Conservation (phyloP, 371 early-diverging fungal genomes). For the Globomyces sp. region DNA sequence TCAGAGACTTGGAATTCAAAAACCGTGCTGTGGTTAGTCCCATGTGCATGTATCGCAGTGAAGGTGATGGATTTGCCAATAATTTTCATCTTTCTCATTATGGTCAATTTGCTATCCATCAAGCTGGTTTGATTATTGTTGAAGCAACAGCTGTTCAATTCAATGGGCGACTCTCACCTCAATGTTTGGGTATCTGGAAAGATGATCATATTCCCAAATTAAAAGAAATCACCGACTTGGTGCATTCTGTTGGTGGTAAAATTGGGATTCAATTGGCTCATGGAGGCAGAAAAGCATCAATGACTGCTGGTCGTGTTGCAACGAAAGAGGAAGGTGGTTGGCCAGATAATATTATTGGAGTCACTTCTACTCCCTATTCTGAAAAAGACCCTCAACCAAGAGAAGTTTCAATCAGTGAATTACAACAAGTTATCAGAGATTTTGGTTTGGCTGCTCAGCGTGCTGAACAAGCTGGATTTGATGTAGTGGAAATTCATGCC, state of each 20-base stretch:
- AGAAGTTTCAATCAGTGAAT: conserved; percentile 64
- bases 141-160: conserved; percentile 79
- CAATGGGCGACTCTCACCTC: conserved; percentile 75
- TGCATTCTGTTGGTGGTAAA: conserved; percentile 60
- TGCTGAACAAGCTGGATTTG: conserved; percentile 36
- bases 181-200: conserved; percentile 72
- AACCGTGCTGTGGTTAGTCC: conserved; percentile 80
- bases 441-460: conserved; percentile 59
- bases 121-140: conserved; percentile 70
- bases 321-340: conserved; percentile 65
- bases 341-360: conserved; percentile 72
- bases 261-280: conserved; percentile 79
- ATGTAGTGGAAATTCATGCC: conserved; percentile 43
- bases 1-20: conserved; percentile 59
- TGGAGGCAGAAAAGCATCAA: conserved; percentile 77
- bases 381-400: conserved; percentile 46
- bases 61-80: conserved; percentile 34
- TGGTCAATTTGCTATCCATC: conserved; percentile 66
- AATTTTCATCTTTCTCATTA: conserved; percentile 65
- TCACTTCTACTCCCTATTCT: conserved; percentile 61
- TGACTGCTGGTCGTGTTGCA: conserved; percentile 41
- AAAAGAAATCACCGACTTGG: conserved; percentile 59
- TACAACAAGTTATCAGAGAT: conserved; percentile 53
- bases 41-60: conserved; percentile 57
- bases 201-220: conserved; percentile 70